These are phyloP conservation scores for Diplodia sapinea DNA, from an alignment of 2,329 filamentous ascomycete species.

Conservation along the genomic window DNA sequence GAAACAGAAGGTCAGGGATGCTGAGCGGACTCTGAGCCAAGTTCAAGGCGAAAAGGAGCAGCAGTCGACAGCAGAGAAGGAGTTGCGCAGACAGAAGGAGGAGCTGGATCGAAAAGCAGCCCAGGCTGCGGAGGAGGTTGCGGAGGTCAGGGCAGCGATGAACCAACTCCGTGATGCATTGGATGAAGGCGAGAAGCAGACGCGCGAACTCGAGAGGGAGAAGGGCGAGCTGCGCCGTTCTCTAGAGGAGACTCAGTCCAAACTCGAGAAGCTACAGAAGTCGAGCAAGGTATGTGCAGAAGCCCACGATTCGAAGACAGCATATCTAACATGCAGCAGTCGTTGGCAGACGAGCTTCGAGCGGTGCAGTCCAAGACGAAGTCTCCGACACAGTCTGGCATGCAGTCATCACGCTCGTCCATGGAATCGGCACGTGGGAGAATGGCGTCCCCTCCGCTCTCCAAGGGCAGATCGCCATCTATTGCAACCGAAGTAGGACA, in stretches of 20 bases:
- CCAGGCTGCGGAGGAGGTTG: slow-evolving; percentile 72
- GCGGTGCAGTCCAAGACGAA: slow-evolving; percentile 50
- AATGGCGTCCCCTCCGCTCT: slow-evolving; percentile 54
- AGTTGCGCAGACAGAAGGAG: slow-evolving; percentile 74
- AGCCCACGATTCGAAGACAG: too few relatives aligned
- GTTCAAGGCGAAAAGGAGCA: slow-evolving; percentile 78
- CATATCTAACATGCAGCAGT: slow-evolving; percentile 41
- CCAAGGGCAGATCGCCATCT: slow-evolving; percentile 45
- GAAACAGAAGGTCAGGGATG: slow-evolving; percentile 76
- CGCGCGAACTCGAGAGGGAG: slow-evolving; percentile 82
- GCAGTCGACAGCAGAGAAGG: slow-evolving; percentile 73
- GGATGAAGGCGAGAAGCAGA: slow-evolving; percentile 85
- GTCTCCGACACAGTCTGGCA: slow-evolving; percentile 49
- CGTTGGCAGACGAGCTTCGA: slow-evolving; percentile 65
- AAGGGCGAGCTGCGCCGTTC: slow-evolving; percentile 74
- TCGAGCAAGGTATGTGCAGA: slow-evolving; percentile 58
- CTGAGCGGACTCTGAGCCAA: slow-evolving; percentile 76
- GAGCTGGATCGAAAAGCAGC: slow-evolving; percentile 75
- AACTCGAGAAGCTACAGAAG: slow-evolving; percentile 80
- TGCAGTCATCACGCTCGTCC: slow-evolving; percentile 63
- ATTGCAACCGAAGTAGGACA: slow-evolving; percentile 36
- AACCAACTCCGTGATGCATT: slow-evolving; percentile 77
- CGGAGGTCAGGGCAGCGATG: slow-evolving; percentile 78
- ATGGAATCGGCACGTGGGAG: slow-evolving; percentile 58
- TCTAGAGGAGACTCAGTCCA: slow-evolving; percentile 76